Percentiles rank a stretch among this genome's conserved stretches.
Conservation (phyloP, 495 filamentous ascomycete genomes). For the Penicillium cataractarum region DNA sequence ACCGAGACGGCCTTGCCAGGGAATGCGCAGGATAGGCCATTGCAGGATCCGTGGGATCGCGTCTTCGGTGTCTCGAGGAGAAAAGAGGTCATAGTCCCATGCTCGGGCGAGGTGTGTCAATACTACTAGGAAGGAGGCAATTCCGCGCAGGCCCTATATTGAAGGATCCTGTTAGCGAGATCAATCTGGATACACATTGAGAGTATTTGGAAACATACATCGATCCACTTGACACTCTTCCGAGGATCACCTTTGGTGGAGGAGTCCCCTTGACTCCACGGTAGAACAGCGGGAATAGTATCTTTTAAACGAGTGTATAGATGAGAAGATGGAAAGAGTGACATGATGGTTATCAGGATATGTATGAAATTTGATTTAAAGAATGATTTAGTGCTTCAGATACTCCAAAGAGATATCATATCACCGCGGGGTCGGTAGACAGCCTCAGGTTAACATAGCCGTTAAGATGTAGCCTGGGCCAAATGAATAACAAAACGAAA, state of each 20-base stretch:
- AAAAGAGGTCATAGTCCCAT: slow-evolving; percentile 63
- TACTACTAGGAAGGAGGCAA: slow-evolving; percentile 68
- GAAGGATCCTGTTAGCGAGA: no score
- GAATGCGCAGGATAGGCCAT: slow-evolving; percentile 62
- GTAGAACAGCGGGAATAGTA: slow-evolving; percentile 28
- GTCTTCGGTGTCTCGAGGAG: slow-evolving; percentile 53
- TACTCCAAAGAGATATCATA: slow-evolving; percentile 1
- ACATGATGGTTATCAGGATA: slow-evolving; percentile 22
- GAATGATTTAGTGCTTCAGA: slow-evolving; percentile 1
- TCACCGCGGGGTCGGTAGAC: neutral
- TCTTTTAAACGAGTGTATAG: slow-evolving; percentile 42
- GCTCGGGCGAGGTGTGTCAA: slow-evolving; percentile 67
- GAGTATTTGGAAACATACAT: slow-evolving; percentile 50
- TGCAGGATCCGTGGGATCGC: slow-evolving; percentile 58
- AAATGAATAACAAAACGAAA: neutral
- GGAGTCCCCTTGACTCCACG: slow-evolving; percentile 35
- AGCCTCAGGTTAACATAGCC: neutral
- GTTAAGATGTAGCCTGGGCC: neutral
- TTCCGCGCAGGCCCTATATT: slow-evolving; percentile 66
- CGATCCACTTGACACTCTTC: slow-evolving; percentile 73
- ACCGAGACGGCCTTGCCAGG: slow-evolving; percentile 66
- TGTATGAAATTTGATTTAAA: slow-evolving; percentile 1
- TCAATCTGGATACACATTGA: no score
- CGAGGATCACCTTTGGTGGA: slow-evolving; percentile 43
- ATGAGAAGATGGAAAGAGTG: slow-evolving; percentile 23